Conservation (phyloP, 345 rosid species). For the Cochlearia excelsa region DNA sequence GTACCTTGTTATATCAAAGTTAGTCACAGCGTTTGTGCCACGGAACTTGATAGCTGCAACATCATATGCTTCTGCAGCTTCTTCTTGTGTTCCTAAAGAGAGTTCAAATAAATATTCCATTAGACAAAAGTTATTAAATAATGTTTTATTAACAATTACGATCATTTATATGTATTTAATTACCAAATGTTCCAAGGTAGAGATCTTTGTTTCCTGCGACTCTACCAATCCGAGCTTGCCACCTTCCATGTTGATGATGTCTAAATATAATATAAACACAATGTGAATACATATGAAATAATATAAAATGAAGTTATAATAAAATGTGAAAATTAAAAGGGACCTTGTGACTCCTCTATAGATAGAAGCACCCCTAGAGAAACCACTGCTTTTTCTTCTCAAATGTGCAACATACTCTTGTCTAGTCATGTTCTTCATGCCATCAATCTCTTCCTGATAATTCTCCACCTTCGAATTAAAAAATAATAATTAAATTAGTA, state of each 20-base stretch:
- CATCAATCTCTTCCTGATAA: conserved; percentile 73
- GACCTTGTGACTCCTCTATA: conserved; percentile 98
- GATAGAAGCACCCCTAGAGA: conserved; percentile 97
- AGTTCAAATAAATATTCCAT: not conserved
- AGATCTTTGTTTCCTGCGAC: conserved; percentile 99
- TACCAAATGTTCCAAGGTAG: conserved; percentile 93
- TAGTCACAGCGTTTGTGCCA: conserved; percentile 86
- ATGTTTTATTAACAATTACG: not conserved
- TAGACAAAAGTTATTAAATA: not conserved
- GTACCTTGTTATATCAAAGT: conserved; percentile 77
- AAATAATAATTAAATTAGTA: not conserved
- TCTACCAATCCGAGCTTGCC: conserved; percentile 99
- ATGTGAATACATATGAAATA: conserved; percentile 10
- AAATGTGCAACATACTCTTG: conserved; percentile 95
- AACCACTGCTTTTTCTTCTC: conserved; percentile 98
- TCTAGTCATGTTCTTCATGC: conserved; percentile 79
- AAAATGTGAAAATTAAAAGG: not conserved
- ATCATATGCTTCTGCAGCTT: conserved; percentile 96
- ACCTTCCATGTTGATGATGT: conserved; percentile 98
- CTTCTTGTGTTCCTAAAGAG: conserved; percentile 82
- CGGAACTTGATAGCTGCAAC: conserved; percentile 92
- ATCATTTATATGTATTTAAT: conserved; percentile 12
- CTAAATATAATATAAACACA: conserved; percentile 31
- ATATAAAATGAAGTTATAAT: conserved; percentile 1
- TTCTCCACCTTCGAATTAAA: conserved; percentile 53